These are phyloP conservation scores for Komagataea norvegica DNA, from an alignment of 1,139 yeast species.

Conservation along the genomic window DNA sequence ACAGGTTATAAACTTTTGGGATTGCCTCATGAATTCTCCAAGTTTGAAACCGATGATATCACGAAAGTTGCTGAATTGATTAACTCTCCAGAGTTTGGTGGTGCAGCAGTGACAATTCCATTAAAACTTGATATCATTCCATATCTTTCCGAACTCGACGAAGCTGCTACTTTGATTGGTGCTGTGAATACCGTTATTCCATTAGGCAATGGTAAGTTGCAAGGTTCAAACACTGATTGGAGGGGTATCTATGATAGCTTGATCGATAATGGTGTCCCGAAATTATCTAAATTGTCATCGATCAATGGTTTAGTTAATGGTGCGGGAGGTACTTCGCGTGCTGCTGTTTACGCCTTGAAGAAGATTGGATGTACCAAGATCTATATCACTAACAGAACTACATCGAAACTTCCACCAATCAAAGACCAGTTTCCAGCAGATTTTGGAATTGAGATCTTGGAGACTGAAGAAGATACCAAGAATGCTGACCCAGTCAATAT, in stretches of 20 bases:
- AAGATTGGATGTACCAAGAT: conserved; percentile 73
- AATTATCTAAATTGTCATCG: conserved; percentile 28
- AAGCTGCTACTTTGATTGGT: conserved; percentile 74
- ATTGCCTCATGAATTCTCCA: conserved; percentile 68
- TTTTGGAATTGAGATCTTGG: conserved; percentile 57
- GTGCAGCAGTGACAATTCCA: conserved; percentile 90
- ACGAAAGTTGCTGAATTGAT: conserved; percentile 46
- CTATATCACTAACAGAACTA: conserved; percentile 79
- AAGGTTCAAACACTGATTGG: conserved; percentile 97
- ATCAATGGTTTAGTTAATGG: conserved; percentile 75
- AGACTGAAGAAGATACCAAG: conserved; percentile 42
- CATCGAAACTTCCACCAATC: conserved; percentile 56
- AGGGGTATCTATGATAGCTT: conserved; percentile 76
- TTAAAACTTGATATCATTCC: conserved; percentile 74
- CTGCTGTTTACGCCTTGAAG: conserved; percentile 85
- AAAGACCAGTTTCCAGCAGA: conserved; percentile 55
- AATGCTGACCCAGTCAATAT: conserved; percentile 46
- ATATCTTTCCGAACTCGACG: conserved; percentile 57
- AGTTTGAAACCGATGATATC: conserved; percentile 66
- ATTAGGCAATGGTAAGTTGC: conserved; percentile 46
- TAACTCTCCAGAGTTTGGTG: conserved; percentile 58
- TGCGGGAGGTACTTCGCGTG: conserved; percentile 97
- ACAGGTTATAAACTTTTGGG: conserved; percentile 69
- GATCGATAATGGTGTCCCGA: conserved; percentile 54
- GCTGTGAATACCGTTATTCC: conserved; percentile 89